These are phyloP conservation scores for Myriangium duriaei DNA, from an alignment of 2,329 filamentous ascomycete genomes.

Conservation along the genomic window DNA sequence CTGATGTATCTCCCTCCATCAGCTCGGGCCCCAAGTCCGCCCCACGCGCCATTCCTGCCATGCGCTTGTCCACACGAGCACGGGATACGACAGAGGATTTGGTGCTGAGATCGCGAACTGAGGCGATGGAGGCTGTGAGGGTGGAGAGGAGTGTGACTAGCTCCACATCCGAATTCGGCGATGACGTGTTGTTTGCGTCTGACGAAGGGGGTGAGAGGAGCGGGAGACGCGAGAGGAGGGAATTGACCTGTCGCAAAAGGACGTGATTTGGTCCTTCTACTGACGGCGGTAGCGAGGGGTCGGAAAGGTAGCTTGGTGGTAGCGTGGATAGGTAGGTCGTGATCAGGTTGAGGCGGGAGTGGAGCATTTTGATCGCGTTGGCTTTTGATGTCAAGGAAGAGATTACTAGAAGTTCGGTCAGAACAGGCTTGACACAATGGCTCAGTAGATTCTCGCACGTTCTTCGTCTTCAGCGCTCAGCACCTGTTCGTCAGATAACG, in stretches of 20 bases:
- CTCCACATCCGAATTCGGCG: constrained; percentile 49
- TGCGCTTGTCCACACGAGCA: constrained; percentile 21
- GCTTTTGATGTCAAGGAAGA: constrained; percentile 68
- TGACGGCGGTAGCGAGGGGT: constrained; percentile 25
- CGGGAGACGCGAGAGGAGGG: constrained; percentile 69
- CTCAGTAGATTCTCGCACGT: constrained; percentile 35
- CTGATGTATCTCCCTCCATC: constrained; percentile 1
- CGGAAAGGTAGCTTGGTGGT: constrained; percentile 51
- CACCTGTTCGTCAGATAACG: constrained; percentile 21
- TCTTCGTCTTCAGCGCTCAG: constrained; percentile 53
- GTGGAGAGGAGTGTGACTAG: constrained; percentile 64
- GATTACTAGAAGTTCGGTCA: constrained; percentile 38
- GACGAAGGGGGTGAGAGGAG: constrained; percentile 72
- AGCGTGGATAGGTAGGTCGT: constrained; percentile 61
- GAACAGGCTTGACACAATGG: constrained; percentile 7
- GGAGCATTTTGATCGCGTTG: constrained; percentile 89
- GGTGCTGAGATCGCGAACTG: constrained; percentile 60
- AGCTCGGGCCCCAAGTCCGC: no score
- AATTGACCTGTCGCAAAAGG: constrained; percentile 77
- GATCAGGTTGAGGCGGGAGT: constrained; percentile 44
- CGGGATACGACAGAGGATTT: constrained; percentile 47
- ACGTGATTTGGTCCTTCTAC: constrained; percentile 39
- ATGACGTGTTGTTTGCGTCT: constrained; percentile 37
- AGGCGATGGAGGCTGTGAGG: constrained; percentile 59
- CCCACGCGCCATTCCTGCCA: constrained; percentile 3